These are phyloP conservation scores for Penicillium thymicola DNA, from an alignment of 2,329 filamentous ascomycete species.

Conservation along the genomic window DNA sequence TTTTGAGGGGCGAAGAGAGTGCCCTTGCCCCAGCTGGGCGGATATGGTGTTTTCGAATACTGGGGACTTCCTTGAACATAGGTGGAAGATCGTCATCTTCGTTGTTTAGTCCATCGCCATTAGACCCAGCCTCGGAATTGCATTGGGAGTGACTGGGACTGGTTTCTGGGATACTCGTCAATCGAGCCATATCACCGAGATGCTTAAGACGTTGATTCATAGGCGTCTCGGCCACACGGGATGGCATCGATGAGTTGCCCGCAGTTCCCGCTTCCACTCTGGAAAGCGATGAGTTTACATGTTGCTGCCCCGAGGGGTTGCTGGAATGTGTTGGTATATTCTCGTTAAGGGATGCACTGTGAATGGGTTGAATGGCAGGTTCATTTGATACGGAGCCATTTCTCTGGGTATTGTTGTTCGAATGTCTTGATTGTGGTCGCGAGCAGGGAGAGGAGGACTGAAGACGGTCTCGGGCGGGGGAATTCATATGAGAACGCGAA, in stretches of 20 bases:
- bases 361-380: conserved; percentile 4
- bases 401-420: background rate
- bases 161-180: conserved; percentile 40
- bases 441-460: conserved; percentile 27
- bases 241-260: conserved; percentile 38
- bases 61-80: conserved; percentile 19
- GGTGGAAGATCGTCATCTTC: conserved; percentile 41
- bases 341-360: conserved; percentile 9
- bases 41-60: conserved; percentile 18
- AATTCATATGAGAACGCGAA: conserved; percentile 1
- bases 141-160: conserved; percentile 31
- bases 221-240: conserved; percentile 41
- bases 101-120: conserved; percentile 27
- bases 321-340: conserved; percentile 13
- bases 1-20: conserved; percentile 28
- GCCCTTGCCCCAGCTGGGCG: conserved; percentile 20
- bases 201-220: conserved; percentile 25
- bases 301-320: conserved; percentile 10
- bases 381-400: background rate
- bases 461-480: conserved; percentile 17
- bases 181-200: conserved; percentile 27
- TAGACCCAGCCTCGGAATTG: conserved; percentile 23
- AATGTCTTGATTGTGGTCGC: conserved; percentile 13
- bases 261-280: conserved; percentile 10
- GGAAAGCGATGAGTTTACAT: conserved; percentile 5